phyloP scores from a whole-genome alignment of 2,329 filamentous ascomycete species.

The Aspergillus sojae region DNA sequence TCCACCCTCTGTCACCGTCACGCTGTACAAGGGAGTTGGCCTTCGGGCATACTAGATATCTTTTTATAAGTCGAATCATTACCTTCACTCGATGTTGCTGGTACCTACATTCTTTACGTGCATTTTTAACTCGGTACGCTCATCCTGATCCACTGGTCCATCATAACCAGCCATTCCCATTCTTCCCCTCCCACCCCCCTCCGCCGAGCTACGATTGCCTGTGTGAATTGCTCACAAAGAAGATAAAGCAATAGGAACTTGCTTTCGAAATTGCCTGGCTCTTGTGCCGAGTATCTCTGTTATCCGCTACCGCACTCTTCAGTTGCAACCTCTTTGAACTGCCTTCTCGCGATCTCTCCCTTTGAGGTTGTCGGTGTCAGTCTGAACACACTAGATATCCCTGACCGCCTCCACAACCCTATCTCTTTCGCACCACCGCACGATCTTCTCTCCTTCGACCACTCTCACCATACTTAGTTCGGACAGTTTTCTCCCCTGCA shows the following conservation, averaged over 20 bases:
- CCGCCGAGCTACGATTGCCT: not conserved
- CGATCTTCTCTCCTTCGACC: constrained; percentile 7
- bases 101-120: constrained; percentile 1
- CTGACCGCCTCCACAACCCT: constrained; percentile 32
- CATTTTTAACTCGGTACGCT: not conserved
- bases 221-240: constrained; percentile 2
- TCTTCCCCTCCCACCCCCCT: constrained; percentile 2
- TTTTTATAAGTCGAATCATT: not conserved
- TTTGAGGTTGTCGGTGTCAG: constrained; percentile 10
- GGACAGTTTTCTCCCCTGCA: constrained; percentile 5
- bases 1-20: not conserved
- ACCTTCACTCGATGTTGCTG: not conserved
- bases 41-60: not conserved
- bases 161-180: not conserved
- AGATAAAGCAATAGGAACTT: not conserved
- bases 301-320: not conserved
- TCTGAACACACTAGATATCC: constrained; percentile 17
- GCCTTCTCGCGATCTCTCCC: constrained; percentile 2
- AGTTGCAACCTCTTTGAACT: not conserved
- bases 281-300: not conserved
- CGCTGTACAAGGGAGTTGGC: not conserved
- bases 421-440: constrained; percentile 12
- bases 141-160: not conserved
- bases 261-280: not conserved
- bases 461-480: not conserved